phyloP scores from a whole-genome alignment of 345 rosid species.

The Balakata baccata region DNA sequence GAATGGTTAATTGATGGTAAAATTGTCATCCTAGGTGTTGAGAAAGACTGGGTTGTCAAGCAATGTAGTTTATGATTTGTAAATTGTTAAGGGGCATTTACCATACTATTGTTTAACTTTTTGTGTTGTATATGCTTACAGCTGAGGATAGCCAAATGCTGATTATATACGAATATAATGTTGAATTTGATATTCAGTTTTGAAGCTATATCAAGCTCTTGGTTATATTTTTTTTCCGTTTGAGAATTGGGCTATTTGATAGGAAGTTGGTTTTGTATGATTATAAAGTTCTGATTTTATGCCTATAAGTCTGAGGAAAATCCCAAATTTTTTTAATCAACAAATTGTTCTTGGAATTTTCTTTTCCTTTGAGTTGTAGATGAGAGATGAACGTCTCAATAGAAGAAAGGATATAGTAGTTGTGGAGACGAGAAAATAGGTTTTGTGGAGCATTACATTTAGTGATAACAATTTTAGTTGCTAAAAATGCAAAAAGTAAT shows the following conservation, averaged over 20 bases:
- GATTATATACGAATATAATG: neutral
- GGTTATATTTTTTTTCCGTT: neutral
- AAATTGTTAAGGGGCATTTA: constrained; percentile 43
- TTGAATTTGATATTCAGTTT: neutral
- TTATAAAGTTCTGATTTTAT: neutral
- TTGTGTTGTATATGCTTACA: constrained; percentile 49
- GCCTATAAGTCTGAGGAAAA: neutral
- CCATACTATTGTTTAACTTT: constrained; percentile 33
- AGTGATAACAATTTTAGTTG: too few relatives aligned
- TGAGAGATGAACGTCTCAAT: neutral
- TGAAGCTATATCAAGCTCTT: neutral
- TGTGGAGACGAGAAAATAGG: neutral
- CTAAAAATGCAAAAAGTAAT: too few relatives aligned
- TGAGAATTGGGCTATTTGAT: neutral
- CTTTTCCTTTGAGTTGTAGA: neutral
- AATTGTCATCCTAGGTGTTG: constrained; percentile 55
- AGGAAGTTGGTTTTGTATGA: neutral
- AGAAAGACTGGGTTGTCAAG: constrained; percentile 49
- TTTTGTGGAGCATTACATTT: constrained; percentile 1
- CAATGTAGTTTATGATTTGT: constrained; percentile 45
- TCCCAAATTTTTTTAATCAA: neutral
- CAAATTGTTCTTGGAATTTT: neutral
- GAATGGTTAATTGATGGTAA: constrained; percentile 53
- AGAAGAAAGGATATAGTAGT: neutral
- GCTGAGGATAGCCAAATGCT: constrained; percentile 30